Evolutionary conservation across 106 monocot species (phyloP), one percentile per base, ranked within the genome.

Genomic region (Allium fistulosum): DNA sequence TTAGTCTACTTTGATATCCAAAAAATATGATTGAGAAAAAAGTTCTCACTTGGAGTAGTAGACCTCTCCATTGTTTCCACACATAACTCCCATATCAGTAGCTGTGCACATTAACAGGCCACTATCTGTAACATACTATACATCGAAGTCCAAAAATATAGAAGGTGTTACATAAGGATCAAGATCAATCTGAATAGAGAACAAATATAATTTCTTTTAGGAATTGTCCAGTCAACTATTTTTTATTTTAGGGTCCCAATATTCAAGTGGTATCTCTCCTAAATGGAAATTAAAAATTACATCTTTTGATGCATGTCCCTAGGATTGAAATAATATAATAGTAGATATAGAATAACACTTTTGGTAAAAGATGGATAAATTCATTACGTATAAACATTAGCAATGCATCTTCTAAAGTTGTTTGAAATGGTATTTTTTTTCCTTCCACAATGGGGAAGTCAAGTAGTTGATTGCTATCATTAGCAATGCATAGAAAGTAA

Each of bases 141-240:
- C 83, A 16, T 91, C 95, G 7, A 91, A 91, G 67, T 96, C 95
- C 77, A 96, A 72, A 66, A 96, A 91, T 17, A 84, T 77, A 56
- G 91, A 91, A 57, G 95, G 95, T 53, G 95, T 81, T 69, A 91
- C 95, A 84, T 91, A 96, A 46, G 95, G 95, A 80, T 96, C 95
- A 61, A 96, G 80, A 76, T 96, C 95, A 83, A 96, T 85, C 95
- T 91, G 75, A 64, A 67, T 69, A 65, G 47, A 48, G 50, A 15
- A 7, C 65, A 65, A 65, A 49, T 8, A 16, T 65, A 15, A 49
- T 17, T 17, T 50, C 17, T 16, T 65, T 17, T 2, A 8, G 45
- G 18, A 49, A 12, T 37, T 1, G 10, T 17, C n/a, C 2, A 8
- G 14, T 26, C 14, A 63, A 15, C 47, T 14, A 46, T 14, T 18